These are phyloP conservation scores for Pseudogymnoascus sp. DNA, from an alignment of 2,329 filamentous ascomycete genomes.

Conservation along the genomic window DNA sequence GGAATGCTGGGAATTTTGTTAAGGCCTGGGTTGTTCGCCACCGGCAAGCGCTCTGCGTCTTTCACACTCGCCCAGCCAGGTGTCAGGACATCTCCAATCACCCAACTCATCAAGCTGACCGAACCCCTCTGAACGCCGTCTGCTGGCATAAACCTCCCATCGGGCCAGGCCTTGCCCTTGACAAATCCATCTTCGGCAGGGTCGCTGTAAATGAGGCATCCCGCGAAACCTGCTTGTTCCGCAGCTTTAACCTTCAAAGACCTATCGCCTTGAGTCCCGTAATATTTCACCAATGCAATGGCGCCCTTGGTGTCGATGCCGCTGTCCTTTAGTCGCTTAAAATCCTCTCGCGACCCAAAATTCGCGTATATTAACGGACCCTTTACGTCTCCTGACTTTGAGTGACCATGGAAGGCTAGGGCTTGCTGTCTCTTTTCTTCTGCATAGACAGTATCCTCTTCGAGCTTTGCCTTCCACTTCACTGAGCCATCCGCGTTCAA, in stretches of 20 bases:
- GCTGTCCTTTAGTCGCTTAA: conserved; percentile 59
- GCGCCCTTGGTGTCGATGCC: conserved; percentile 69
- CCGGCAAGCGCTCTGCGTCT: conserved; percentile 55
- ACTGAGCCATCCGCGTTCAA: conserved; percentile 57
- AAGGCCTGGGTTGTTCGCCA: conserved; percentile 63
- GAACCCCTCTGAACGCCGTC: conserved; percentile 77
- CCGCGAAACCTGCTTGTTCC: conserved; percentile 74
- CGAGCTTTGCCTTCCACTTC: conserved; percentile 71
- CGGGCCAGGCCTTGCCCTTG: conserved; percentile 63
- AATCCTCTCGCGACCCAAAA: conserved; percentile 80
- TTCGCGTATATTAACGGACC: conserved; percentile 89
- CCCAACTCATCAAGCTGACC: conserved; percentile 73
- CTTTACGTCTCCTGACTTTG: conserved; percentile 74
- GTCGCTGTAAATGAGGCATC: conserved; percentile 89
- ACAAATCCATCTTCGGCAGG: conserved; percentile 75
- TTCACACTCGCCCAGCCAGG: conserved; percentile 73
- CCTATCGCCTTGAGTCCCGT: conserved; percentile 63
- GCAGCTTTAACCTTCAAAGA: conserved; percentile 85
- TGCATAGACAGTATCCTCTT: conserved; percentile 68
- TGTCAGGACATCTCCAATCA: conserved; percentile 85
- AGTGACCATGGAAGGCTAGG: conserved; percentile 78
- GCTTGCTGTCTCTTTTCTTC: conserved; percentile 60
- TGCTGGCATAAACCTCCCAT: conserved; percentile 70
- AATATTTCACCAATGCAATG: conserved; percentile 76
- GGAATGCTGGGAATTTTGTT: conserved; percentile 83